Percentiles rank a stretch among this genome's conserved stretches.
Conservation (phyloP, 495 filamentous ascomycete species). For the Aspergillus coremiiformis region DNA sequence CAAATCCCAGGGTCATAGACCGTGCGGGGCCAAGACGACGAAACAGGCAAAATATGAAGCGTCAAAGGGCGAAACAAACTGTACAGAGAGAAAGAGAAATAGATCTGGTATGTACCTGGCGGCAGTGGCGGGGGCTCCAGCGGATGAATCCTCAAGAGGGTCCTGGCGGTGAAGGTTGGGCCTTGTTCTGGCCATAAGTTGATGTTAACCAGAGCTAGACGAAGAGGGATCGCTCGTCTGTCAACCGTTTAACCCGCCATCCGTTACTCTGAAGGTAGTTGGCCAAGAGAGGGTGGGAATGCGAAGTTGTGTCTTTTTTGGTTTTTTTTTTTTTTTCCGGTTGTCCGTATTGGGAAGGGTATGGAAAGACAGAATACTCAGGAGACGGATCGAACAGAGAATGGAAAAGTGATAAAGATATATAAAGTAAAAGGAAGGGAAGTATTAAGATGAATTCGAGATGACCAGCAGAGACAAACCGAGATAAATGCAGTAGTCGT, state of each 20-base stretch:
- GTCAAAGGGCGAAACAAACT: not conserved
- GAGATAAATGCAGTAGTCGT: not conserved
- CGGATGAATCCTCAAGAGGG: slow-evolving; percentile 42
- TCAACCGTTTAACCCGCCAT: slow-evolving; percentile 45
- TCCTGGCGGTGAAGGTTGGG: slow-evolving; percentile 42
- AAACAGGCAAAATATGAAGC: slow-evolving; percentile 2
- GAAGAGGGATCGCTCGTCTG: slow-evolving; percentile 26
- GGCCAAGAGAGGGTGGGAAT: slow-evolving; percentile 19
- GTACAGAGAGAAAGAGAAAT: slow-evolving; percentile 10
- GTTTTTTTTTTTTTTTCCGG: slow-evolving; percentile 2
- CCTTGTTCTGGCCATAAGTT: slow-evolving; percentile 49
- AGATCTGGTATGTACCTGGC: slow-evolving; percentile 39
- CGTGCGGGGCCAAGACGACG: not conserved
- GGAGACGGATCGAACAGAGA: not conserved
- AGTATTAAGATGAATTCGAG: not conserved
- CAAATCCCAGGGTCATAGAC: not conserved
- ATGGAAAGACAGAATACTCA: not conserved
- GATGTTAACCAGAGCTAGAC: slow-evolving; percentile 32
- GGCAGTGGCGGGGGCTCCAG: slow-evolving; percentile 38
- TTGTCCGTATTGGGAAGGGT: slow-evolving; percentile 10
- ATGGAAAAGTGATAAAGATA: not conserved
- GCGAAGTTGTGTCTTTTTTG: slow-evolving; percentile 8
- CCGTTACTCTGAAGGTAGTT: slow-evolving; percentile 25
- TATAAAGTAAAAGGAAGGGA: not conserved
- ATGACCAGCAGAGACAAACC: not conserved